Evolutionary conservation across 768 basidiomycete species (phyloP), one percentile per base, ranked within the genome.

Genomic region (Auricularia sp.): DNA sequence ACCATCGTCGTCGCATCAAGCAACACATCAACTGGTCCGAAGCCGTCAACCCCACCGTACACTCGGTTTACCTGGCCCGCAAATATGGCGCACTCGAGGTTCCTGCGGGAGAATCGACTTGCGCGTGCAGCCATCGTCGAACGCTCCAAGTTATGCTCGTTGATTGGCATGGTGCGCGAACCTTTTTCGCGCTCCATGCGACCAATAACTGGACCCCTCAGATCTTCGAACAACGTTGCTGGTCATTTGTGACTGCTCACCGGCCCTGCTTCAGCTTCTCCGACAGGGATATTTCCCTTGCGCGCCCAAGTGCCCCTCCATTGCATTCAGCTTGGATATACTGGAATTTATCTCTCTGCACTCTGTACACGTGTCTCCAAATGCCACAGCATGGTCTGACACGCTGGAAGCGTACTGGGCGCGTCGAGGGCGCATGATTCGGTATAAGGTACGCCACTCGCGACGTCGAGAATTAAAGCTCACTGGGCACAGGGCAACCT

Each of bases 291-390:
- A 24, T 36, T 65, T 59, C 39, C 65, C 65, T 3, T 61, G 65
- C 65, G 47, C 61, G 29, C 65, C 65, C 14, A 14, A 24, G 24
- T 39, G 44, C 8, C 65, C 61, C 3, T 21, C 35, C 24, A 37
- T 65, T 13, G 65, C 65, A 14, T 62, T 62, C 65, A 36, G 45
- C 35, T 5, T 54, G 11, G 21, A 62, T 7, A 29, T 65, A 8
- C 54, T 65, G 7, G 61, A 45, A 10, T 54, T 62, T 21, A 45
- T 61, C 36, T 16, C 59, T 4, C 33, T 36, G 37, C 45, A 44
- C 29, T 65, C 59, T 11, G 37, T 61, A 4, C 18, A 65, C 34
- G 42, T 59, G 10, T 33, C 61, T 18, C 35, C 62, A 3, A 59
- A 59, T n/a, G 34, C 18, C 18, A 61, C 59, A 16, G 65, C 61